Base-by-base conservation (phyloP, 2,329 filamentous ascomycete genomes). In the Hypoxylon sp. region DNA sequence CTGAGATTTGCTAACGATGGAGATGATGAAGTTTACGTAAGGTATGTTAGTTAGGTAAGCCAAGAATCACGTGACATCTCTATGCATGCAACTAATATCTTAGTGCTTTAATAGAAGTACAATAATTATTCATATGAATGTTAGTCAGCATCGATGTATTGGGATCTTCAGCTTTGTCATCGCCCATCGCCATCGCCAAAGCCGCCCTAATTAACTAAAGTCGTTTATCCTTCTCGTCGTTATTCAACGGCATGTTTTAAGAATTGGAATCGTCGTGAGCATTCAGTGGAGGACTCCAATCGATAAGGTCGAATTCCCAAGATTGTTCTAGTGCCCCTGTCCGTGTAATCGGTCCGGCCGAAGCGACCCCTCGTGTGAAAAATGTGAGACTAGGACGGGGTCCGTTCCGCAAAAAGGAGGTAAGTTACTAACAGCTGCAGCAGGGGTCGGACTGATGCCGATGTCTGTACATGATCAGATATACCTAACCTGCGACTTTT, bases 311-410 rank as follows among this genome's bases (percentile, higher is more conserved):
- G 29, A 26, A 57, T 37, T 22, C 4, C 46, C 13, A 17, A 42
- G 29, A 17, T 24, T 47, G 44, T 50, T 50, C 37, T 22, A 37
- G 33, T 62, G 26, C 42, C 47, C 22, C 60, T 57, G 58, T 65
- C 57, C 35, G 31, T 52, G 61, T 66, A 71, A 71, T 70, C 69
- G 69, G 69, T 24, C 69, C 69, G 69, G 69, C 56, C 63, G 42
- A 60, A 39, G 56, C 60, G 59, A 62, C 48, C 63, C 66, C 69
- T 58, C 66, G 39, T 42, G 63, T 51, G 42, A 57, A 60, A 33
- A 33, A 54, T 53, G 64, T 53, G 56, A 63, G 47, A 46, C 63
- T 57, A 42, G 42, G 58, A 56, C 65, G 65, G 68, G 48, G 63
- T 64, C 63, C 50, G 60, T 67, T 59, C 67, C 66, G 66, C 63